Base-by-base conservation (phyloP, 208 protist species). In the Acanthamoeba divionensis region DNA sequence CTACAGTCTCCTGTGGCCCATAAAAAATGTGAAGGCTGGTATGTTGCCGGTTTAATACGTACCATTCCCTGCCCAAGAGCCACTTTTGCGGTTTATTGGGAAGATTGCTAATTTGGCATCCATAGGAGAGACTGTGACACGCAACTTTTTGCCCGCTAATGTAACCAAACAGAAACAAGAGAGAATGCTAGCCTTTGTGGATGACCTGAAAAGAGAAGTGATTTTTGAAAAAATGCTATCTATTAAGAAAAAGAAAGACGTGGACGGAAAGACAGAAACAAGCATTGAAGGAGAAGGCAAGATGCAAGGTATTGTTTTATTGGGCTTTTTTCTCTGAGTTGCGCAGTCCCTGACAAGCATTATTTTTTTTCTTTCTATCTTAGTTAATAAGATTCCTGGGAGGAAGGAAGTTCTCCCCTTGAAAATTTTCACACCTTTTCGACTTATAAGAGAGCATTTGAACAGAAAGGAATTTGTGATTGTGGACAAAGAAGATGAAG, bases 351-450 rank as follows among this genome's bases (percentile, higher is more conserved):
- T n/a, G n/a, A n/a, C n/a, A n/a, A n/a, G n/a, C n/a, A n/a, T n/a
- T n/a, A n/a, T n/a, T n/a, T n/a, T n/a, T n/a, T n/a, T n/a, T n/a
- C n/a, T n/a, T n/a, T n/a, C n/a, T n/a, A n/a, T n/a, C n/a, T n/a
- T n/a, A n/a, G n/a, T n/a, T n/a, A n/a, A n/a, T n/a, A n/a, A n/a
- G n/a, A n/a, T n/a, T n/a, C n/a, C n/a, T n/a, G n/a, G n/a, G n/a
- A n/a, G n/a, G n/a, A n/a, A n/a, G n/a, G n/a, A n/a, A n/a, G n/a
- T n/a, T n/a, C n/a, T n/a, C n/a, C n/a, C n/a, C n/a, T n/a, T n/a
- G n/a, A n/a, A n/a, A n/a, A n/a, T n/a, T 8, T 79, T 79, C 67
- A 79, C 67, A 7, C 67, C 67, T 31, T 79, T 44, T 47, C 48
- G 55, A 47, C 41, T 79, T 21, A 31, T 79, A 9, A 38, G 67